phyloP scores from a whole-genome alignment of 1,139 yeast species.

The Diutina siamensis region DNA sequence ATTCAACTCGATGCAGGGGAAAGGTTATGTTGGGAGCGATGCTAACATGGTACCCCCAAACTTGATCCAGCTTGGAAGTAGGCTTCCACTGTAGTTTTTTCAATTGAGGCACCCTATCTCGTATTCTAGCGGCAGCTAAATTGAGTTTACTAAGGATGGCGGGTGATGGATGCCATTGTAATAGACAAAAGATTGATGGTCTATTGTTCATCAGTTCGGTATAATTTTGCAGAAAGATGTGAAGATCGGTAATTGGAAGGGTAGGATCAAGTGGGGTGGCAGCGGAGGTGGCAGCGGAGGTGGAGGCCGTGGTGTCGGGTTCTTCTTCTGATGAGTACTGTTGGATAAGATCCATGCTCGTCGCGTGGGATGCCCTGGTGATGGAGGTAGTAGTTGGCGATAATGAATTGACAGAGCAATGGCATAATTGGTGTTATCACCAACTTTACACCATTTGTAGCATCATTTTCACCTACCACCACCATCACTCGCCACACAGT shows the following conservation, averaged over 20 bases:
- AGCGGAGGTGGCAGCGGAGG: no score
- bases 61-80: not conserved
- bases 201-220: not conserved
- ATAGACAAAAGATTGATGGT: not conserved
- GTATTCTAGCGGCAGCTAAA: not conserved
- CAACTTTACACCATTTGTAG: no score
- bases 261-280: not conserved
- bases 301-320: not conserved
- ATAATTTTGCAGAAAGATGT: slow-evolving; percentile 1
- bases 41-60: slow-evolving; percentile 2
- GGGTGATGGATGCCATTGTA: not conserved
- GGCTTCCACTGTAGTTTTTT: not conserved
- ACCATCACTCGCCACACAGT: not conserved
- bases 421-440: no score
- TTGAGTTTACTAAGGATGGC: not conserved
- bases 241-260: not conserved
- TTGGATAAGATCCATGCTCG: slow-evolving; percentile 3
- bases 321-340: not conserved
- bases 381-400: no score
- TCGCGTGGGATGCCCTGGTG: no score
- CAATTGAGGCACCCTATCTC: not conserved
- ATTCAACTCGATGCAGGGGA: not conserved
- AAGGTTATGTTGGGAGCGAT: not conserved
- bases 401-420: no score
- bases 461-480: no score